A percentile compares a stretch with the other conserved stretches of the same genome.
Evolutionary conservation across 1,139 yeast genomes (phyloP).

Genomic region (Pichia sp.): DNA sequence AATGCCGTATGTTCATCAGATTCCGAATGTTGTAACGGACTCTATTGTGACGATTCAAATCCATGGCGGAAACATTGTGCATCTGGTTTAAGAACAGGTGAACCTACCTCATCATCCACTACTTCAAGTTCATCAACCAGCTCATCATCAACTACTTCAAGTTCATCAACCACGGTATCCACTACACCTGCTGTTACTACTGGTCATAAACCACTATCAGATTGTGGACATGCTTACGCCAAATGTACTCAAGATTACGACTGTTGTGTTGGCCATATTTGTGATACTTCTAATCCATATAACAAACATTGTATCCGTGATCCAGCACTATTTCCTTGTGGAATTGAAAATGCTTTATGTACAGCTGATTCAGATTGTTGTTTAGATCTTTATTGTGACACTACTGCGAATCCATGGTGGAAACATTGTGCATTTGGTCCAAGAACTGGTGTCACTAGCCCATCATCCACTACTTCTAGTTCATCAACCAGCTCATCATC

Average conservation of each 20-base stretch:
- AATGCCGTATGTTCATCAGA: not conserved
- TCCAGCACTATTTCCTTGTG: too few species aligned
- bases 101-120: not conserved
- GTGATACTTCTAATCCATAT: too few species aligned
- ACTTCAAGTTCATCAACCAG: not conserved
- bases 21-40: not conserved
- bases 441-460: not conserved
- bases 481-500: not conserved
- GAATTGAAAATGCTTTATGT: not conserved
- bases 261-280: too few species aligned
- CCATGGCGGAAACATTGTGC: not conserved
- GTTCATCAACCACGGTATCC: not conserved
- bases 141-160: not conserved
- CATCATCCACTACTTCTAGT: not conserved
- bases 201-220: too few species aligned
- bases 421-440: not conserved
- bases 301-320: too few species aligned
- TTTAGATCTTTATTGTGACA: not conserved
- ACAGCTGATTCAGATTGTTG: constrained; percentile 2
- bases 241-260: too few species aligned
- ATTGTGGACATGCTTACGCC: too few species aligned
- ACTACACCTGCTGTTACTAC: not conserved
- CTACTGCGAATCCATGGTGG: not conserved
- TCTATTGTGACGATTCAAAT: not conserved
- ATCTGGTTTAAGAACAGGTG: not conserved